Base-by-base conservation (phyloP, 2,329 filamentous ascomycete species). In the Botrytis sinoallii region DNA sequence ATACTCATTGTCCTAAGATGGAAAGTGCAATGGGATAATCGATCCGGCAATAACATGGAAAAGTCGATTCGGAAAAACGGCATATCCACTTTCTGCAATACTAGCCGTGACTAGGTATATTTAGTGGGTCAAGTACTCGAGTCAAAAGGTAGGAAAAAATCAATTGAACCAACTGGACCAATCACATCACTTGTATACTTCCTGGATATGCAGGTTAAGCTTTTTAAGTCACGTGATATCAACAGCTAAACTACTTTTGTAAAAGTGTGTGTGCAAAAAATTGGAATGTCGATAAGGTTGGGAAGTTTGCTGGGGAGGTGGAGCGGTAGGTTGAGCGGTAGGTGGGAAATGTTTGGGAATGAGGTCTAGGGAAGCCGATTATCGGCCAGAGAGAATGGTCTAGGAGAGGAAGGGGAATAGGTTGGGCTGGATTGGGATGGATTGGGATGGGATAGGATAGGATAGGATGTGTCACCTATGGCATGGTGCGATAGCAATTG, bases 141-240 rank as follows among this genome's bases (percentile, higher is more conserved):
- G 48, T 6, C 0, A 16, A 55, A n/a, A n/a, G 48, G 48, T 14
- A 16, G 12, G 25, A 0, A 10, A 48, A n/a, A 25, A n/a, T 29
- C 25, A 6, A 29, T 60, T 60, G 10, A 52, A 25, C n/a, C 25
- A 10, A n/a, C 35, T 61, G 12, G 4, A 35, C 57, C n/a, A 59
- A 59, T 59, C 2, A 35, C 1, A 59, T 0, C 12, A 2, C 48
- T n/a, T 14, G 0, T n/a, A 0, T 3, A 1, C 10, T n/a, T n/a
- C 3, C 16, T 55, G 25, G 1, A 25, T 48, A 48, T 48, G 46
- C 46, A 25, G 46, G 57, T 22, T 22, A 38, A 60, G 57, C 29
- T 38, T 60, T 60, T 25, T 60, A 9, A 9, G 4, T 60, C n/a
- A 59, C 55, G 46, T 29, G 25, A 0, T 0, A 1, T 16, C 0